phyloP scores from a whole-genome alignment of 2,329 filamentous ascomycete genomes.

The Aspergillus viridinutans region DNA sequence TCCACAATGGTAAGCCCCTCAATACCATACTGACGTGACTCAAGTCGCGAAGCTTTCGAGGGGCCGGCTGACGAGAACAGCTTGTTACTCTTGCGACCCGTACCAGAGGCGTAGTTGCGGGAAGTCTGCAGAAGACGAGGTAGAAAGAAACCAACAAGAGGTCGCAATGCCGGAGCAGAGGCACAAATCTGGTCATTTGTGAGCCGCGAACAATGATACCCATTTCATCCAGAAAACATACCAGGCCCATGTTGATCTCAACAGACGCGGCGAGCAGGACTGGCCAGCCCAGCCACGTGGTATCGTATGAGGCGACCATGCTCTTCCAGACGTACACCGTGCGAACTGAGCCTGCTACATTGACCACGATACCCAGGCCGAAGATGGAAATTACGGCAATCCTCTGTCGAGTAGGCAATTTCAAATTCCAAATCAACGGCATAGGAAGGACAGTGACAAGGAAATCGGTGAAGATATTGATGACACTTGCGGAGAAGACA shows the following conservation, averaged over 20 bases:
- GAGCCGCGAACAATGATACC: not conserved
- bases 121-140: slow-evolving; percentile 29
- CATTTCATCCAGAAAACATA: slow-evolving; percentile 15
- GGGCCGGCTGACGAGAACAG: slow-evolving; percentile 19
- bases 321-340: slow-evolving; percentile 34
- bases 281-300: slow-evolving; percentile 34
- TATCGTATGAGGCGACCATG: slow-evolving; percentile 29
- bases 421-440: slow-evolving; percentile 39
- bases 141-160: slow-evolving; percentile 29
- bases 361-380: slow-evolving; percentile 33
- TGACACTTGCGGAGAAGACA: slow-evolving; percentile 32
- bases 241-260: slow-evolving; percentile 34
- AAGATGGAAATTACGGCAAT: slow-evolving; percentile 38
- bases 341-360: slow-evolving; percentile 31
- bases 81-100: slow-evolving; percentile 17
- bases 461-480: slow-evolving; percentile 38
- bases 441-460: slow-evolving; percentile 35
- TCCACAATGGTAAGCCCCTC: slow-evolving; percentile 14
- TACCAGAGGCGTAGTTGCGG: slow-evolving; percentile 17
- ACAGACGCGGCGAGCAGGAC: slow-evolving; percentile 27
- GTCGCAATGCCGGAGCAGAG: slow-evolving; percentile 34
- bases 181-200: slow-evolving; percentile 29
- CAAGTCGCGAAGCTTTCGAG: slow-evolving; percentile 16
- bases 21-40: slow-evolving; percentile 11
- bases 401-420: slow-evolving; percentile 32